Evolutionary conservation across 164 flowering plant genomes (phyloP).

Genomic region (Euptelea pleiosperma): DNA sequence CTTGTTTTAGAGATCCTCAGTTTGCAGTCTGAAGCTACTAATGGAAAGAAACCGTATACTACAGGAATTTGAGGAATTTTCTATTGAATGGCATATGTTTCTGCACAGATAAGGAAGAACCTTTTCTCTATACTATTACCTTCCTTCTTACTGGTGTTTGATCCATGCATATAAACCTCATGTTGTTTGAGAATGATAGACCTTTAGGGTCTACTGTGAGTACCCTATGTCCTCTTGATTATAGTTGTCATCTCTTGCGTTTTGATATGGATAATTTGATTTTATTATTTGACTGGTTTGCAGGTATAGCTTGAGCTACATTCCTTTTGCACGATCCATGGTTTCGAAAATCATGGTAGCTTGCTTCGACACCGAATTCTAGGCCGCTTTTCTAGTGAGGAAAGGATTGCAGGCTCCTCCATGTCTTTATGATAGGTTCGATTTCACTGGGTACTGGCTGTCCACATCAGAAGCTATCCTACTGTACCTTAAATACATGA

Average conservation of each 20-base stretch:
- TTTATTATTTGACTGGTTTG: slow-evolving; percentile 4
- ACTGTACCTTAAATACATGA: not conserved
- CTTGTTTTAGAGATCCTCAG: no score
- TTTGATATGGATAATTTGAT: no score
- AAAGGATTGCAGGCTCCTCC: not conserved
- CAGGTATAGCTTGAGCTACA: slow-evolving; percentile 97
- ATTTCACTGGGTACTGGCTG: not conserved
- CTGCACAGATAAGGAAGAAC: no score
- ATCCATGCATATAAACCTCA: no score
- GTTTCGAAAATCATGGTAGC: slow-evolving; percentile 61
- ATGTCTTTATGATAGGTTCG: no score
- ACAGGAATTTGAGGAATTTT: no score
- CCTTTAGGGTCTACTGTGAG: no score
- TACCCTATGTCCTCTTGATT: no score
- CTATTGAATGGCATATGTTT: no score
- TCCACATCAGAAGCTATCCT: not conserved
- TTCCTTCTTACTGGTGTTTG: not conserved
- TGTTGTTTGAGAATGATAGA: not conserved
- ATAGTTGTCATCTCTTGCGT: no score
- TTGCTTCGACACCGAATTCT: slow-evolving; percentile 93
- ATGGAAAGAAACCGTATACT: no score
- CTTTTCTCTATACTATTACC: not conserved
- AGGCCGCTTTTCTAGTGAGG: slow-evolving; percentile 17
- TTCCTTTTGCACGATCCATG: slow-evolving; percentile 89
- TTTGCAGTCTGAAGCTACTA: no score